Evolutionary conservation across 2,329 filamentous ascomycete genomes (phyloP).

Genomic region (Aspergillus sp.): DNA sequence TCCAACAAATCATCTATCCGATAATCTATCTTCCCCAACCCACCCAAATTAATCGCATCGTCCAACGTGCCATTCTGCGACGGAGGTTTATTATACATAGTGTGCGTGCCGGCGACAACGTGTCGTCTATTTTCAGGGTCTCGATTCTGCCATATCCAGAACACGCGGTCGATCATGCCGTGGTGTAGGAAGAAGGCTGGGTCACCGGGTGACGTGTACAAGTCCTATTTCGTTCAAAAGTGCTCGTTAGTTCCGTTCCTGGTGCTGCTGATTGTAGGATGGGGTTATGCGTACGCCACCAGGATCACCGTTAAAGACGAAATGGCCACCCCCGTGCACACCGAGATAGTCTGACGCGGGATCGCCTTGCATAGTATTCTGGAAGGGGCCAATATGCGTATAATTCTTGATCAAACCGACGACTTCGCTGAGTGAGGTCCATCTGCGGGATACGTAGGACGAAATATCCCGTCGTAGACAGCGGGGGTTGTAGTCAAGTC

Average conservation of each 20-base stretch:
- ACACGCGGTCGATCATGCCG: constrained; percentile 38
- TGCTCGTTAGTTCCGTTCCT: too few species aligned
- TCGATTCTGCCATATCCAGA: constrained; percentile 42
- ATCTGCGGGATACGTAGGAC: constrained; percentile 7
- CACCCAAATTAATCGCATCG: constrained; percentile 15
- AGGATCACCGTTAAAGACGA: constrained; percentile 38
- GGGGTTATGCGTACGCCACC: constrained; percentile 18
- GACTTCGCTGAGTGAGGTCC: constrained; percentile 13
- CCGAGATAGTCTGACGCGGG: constrained; percentile 29
- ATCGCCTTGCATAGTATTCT: constrained; percentile 14
- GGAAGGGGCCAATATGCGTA: constrained; percentile 16
- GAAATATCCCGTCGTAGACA: constrained; percentile 23
- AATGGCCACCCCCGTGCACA: constrained; percentile 41
- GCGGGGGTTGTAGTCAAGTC: constrained; percentile 23
- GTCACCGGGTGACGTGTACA: constrained; percentile 38
- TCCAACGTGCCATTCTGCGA: constrained; percentile 18
- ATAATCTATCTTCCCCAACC: constrained; percentile 7
- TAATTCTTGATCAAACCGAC: constrained; percentile 12
- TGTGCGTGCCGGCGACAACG: constrained; percentile 5
- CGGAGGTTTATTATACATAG: constrained; percentile 6
- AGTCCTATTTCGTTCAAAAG: constrained; percentile 17
- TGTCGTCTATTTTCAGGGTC: constrained; percentile 5
- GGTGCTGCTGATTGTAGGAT: too few species aligned
- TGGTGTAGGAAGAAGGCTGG: constrained; percentile 42
- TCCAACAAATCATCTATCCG: constrained; percentile 12